Conservation (phyloP, 2,329 filamentous ascomycete species). For the Monilinia fructicola region DNA sequence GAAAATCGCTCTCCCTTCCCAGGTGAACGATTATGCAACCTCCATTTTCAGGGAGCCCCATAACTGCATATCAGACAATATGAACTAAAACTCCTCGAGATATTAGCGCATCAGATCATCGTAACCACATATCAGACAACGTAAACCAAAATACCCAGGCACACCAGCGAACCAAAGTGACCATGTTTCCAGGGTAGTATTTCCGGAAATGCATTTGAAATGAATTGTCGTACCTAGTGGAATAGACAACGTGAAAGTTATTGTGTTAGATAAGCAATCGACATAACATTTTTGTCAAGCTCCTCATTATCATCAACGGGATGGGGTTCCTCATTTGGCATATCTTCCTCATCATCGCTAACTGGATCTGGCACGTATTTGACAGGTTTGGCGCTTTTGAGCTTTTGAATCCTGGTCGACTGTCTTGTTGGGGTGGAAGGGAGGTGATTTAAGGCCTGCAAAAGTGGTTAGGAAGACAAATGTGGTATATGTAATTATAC, state of each 20-base stretch:
- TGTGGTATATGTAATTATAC: neutral
- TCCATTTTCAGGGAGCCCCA: neutral
- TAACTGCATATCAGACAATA: neutral
- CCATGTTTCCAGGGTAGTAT: neutral
- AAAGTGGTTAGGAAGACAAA: neutral
- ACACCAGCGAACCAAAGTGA: neutral
- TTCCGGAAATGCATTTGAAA: neutral
- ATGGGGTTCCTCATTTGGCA: neutral
- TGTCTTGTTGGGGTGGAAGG: slow-evolving; percentile 1
- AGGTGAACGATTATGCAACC: too few relatives aligned
- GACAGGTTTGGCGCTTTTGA: slow-evolving; percentile 3
- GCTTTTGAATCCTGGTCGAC: slow-evolving; percentile 15
- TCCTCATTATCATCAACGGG: neutral
- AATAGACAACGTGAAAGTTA: neutral
- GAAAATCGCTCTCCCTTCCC: neutral
- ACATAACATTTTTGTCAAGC: neutral
- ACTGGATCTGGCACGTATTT: slow-evolving; percentile 13
- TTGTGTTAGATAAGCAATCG: neutral
- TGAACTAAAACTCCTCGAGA: neutral
- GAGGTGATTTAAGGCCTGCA: neutral
- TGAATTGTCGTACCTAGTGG: neutral
- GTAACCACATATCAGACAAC: neutral
- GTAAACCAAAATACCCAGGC: neutral
- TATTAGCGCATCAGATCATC: slow-evolving; percentile 4
- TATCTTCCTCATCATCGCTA: slow-evolving; percentile 14